phyloP scores from a whole-genome alignment of 805 yeast genomes.

The Yarrowia sp. region DNA sequence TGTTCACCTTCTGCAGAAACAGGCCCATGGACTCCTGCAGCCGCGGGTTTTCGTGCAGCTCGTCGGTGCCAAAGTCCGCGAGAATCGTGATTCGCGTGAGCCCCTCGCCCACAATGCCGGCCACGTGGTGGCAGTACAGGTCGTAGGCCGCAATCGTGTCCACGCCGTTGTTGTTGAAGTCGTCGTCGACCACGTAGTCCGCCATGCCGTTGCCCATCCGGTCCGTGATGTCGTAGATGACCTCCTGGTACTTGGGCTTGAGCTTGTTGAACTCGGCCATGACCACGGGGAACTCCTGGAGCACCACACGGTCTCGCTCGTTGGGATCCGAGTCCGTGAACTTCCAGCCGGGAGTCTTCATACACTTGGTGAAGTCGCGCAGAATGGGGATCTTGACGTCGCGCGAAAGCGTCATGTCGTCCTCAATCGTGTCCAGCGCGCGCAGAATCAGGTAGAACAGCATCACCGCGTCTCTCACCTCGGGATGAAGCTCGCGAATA shows the following conservation, averaged over 20 bases:
- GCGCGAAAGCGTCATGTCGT: conserved; percentile 84
- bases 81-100: conserved; percentile 75
- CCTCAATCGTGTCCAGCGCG: conserved; percentile 94
- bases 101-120: conserved; percentile 97
- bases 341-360: conserved; percentile 71
- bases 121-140: conserved; percentile 92
- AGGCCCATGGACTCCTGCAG: conserved; percentile 87
- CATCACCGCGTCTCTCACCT: conserved; percentile 72
- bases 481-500: conserved; percentile 86
- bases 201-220: conserved; percentile 99
- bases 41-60: conserved; percentile 51
- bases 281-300: conserved; percentile 72
- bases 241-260: conserved; percentile 71
- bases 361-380: conserved; percentile 61
- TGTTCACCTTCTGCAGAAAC: conserved; percentile 92
- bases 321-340: conserved; percentile 66
- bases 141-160: conserved; percentile 78
- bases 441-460: conserved; percentile 81
- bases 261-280: conserved; percentile 70
- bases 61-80: conserved; percentile 65
- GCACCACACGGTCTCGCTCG: conserved; percentile 78
- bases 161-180: conserved; percentile 75
- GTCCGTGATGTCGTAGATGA: conserved; percentile 70
- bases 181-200: conserved; percentile 73
- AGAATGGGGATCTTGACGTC: conserved; percentile 70